A percentile compares a stretch with the other conserved stretches of the same genome.
phyloP scores from a whole-genome alignment of 2,329 filamentous ascomycete species.

The Trichophyton rubrum region DNA sequence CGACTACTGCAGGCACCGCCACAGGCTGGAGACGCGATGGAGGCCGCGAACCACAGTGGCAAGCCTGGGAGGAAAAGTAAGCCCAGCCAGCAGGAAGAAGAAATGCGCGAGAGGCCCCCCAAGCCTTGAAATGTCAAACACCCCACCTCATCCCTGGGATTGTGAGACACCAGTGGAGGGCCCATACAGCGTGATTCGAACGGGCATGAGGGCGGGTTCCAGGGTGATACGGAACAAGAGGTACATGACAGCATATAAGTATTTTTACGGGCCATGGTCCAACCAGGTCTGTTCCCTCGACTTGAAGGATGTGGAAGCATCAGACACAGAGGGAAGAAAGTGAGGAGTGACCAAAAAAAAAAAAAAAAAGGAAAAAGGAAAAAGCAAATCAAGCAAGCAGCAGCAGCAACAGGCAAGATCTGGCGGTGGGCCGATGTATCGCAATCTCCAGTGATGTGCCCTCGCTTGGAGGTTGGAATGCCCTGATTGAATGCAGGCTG shows the following conservation, averaged over 20 bases:
- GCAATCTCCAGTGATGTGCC: neutral
- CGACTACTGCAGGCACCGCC: neutral
- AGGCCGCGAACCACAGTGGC: neutral
- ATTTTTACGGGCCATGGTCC: neutral
- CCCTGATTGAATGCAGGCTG: neutral
- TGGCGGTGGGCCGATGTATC: neutral
- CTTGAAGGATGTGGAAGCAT: neutral
- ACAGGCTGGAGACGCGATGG: neutral
- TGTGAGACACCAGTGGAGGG: conserved; percentile 1
- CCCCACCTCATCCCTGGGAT: conserved; percentile 1
- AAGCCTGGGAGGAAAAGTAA: neutral
- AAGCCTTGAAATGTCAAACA: neutral
- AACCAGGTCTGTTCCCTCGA: neutral
- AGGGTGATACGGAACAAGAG: neutral
- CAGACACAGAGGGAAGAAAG: neutral
- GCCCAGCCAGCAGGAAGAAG: neutral
- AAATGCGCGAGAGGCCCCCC: neutral
- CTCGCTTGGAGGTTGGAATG: neutral
- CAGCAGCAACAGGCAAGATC: neutral
- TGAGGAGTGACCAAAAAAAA: neutral
- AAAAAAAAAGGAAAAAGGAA: neutral
- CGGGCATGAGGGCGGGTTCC: neutral
- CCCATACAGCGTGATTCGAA: neutral
- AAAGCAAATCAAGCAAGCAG: neutral
- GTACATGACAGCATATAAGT: neutral